These are phyloP conservation scores for Rhododendron simsii DNA, from an alignment of 148 eudicot genomes.

Conservation along the genomic window DNA sequence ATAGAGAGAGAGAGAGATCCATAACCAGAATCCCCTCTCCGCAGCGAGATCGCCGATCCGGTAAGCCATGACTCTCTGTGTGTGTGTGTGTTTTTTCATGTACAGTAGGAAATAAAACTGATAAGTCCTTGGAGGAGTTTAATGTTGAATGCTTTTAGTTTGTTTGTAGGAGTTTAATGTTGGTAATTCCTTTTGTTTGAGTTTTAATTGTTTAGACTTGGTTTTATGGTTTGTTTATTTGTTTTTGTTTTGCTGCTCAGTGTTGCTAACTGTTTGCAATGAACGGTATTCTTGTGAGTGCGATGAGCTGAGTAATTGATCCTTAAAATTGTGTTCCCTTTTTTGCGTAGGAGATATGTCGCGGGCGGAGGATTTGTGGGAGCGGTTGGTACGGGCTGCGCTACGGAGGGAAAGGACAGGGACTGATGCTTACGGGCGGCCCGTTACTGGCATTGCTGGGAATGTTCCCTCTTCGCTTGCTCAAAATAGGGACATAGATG, in stretches of 20 bases:
- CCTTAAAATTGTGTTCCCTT: background rate
- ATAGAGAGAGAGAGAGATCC: background rate
- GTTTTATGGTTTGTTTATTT: background rate
- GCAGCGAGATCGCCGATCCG: background rate
- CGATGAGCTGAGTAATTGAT: background rate
- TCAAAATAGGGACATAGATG: constrained; percentile 73
- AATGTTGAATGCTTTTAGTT: background rate
- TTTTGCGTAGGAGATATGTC: constrained; percentile 57
- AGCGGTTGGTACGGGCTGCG: constrained; percentile 88
- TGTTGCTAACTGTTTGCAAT: background rate
- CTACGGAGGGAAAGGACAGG: constrained; percentile 68
- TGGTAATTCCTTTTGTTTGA: background rate
- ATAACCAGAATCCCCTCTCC: background rate
- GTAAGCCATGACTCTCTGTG: background rate
- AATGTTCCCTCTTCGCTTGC: constrained; percentile 90
- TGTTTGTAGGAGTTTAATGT: background rate
- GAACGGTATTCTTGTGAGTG: background rate
- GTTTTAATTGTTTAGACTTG: background rate
- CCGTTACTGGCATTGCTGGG: constrained; percentile 76
- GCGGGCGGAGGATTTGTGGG: constrained; percentile 86
- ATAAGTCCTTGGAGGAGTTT: too few species aligned
- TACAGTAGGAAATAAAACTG: too few species aligned
- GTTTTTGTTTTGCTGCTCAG: background rate
- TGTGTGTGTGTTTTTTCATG: too few species aligned
- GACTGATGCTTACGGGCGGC: constrained; percentile 59